Conservation (phyloP, 108 stramenopile species). For the Pseudonitzschia pungens region DNA sequence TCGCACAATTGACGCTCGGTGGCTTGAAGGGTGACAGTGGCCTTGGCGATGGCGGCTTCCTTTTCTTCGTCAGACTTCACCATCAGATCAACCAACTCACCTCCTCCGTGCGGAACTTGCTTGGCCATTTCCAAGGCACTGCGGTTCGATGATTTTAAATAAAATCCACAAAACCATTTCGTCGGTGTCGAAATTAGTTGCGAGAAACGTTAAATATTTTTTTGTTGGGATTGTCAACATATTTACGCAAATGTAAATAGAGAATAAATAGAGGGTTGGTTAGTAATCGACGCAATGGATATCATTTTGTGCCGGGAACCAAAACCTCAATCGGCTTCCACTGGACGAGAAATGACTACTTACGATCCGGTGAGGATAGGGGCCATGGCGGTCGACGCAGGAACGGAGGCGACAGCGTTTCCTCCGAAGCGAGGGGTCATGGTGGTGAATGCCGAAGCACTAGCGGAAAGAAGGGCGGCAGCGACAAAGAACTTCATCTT, state of each 20-base stretch:
- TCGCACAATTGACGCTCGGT: slow-evolving; percentile 96
- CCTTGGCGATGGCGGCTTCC: slow-evolving; percentile 88
- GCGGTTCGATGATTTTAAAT: too few species aligned
- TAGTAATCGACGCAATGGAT: background rate
- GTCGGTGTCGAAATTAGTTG: too few species aligned
- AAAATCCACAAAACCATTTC: too few species aligned
- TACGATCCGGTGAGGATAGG: slow-evolving; percentile 24
- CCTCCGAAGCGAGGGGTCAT: slow-evolving; percentile 22
- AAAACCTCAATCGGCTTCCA: background rate
- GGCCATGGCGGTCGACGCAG: background rate
- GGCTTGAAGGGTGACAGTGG: slow-evolving; percentile 82
- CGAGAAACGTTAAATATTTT: too few species aligned
- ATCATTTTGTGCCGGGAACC: background rate
- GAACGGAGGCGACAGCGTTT: slow-evolving; percentile 4
- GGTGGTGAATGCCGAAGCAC: slow-evolving; percentile 34
- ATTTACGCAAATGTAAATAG: too few species aligned
- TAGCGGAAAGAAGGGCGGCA: slow-evolving; percentile 28
- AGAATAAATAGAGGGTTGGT: background rate
- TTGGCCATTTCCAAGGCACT: slow-evolving; percentile 73
- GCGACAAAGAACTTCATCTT: slow-evolving; percentile 33
- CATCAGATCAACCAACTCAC: slow-evolving; percentile 88
- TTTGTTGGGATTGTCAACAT: too few species aligned
- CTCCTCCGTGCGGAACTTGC: slow-evolving; percentile 93
- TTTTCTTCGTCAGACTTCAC: slow-evolving; percentile 83
- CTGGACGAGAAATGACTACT: background rate